Evolutionary conservation across 2,329 filamentous ascomycete genomes (phyloP).

Genomic region (Aspergillus aculeatinus): DNA sequence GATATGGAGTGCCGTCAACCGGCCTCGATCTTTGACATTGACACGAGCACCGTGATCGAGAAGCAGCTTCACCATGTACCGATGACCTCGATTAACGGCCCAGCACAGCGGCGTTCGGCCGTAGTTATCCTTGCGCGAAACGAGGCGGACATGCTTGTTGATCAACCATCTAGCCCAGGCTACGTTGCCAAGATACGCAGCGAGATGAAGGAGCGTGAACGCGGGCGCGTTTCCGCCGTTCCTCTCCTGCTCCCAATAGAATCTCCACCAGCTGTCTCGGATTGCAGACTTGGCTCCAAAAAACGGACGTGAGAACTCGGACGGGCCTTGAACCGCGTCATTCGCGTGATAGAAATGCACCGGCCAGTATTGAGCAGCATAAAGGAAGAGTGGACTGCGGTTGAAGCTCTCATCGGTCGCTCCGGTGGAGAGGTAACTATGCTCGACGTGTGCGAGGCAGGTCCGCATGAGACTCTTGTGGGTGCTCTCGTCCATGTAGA

Average conservation of each 20-base stretch:
- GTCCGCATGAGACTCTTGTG: slow-evolving; percentile 24
- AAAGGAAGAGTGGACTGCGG: slow-evolving; percentile 20
- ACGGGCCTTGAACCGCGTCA: slow-evolving; percentile 16
- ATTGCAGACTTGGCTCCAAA: slow-evolving; percentile 22
- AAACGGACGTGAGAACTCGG: slow-evolving; percentile 26
- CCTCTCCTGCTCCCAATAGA: slow-evolving; percentile 26
- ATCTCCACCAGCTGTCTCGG: slow-evolving; percentile 26
- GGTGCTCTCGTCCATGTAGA: slow-evolving; percentile 21
- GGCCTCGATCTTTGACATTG: slow-evolving; percentile 16
- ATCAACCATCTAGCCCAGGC: slow-evolving; percentile 25
- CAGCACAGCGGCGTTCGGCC: slow-evolving; percentile 12
- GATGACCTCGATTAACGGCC: slow-evolving; percentile 18
- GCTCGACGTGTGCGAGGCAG: slow-evolving; percentile 23
- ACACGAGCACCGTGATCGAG: slow-evolving; percentile 10
- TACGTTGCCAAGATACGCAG: slow-evolving; percentile 26
- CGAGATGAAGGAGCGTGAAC: slow-evolving; percentile 28
- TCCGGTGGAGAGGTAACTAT: slow-evolving; percentile 11
- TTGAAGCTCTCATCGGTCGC: not conserved
- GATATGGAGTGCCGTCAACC: slow-evolving; percentile 24
- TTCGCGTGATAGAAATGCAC: slow-evolving; percentile 19
- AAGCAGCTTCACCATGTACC: slow-evolving; percentile 12
- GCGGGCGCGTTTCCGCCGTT: slow-evolving; percentile 24
- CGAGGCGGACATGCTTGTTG: slow-evolving; percentile 17
- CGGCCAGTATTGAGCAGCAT: slow-evolving; percentile 26
- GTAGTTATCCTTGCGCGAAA: slow-evolving; percentile 19